A percentile compares a stretch with the other conserved stretches of the same genome.
These are phyloP conservation scores for Boletus rufocinnamomeus DNA, from an alignment of 768 basidiomycete genomes.

Conservation along the genomic window DNA sequence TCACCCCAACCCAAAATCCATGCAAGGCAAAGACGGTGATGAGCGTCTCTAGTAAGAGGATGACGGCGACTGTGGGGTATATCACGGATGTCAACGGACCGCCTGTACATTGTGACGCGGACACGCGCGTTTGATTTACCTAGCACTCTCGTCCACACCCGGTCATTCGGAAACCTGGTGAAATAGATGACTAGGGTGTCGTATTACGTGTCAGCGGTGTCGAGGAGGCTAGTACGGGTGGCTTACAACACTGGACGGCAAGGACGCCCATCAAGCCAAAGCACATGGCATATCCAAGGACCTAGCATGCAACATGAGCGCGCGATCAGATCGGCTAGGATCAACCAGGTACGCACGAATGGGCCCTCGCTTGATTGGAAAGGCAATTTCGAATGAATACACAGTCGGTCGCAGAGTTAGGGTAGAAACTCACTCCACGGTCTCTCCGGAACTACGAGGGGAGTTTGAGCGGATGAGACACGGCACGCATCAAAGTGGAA, in stretches of 20 bases:
- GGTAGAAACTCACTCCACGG: slow-evolving; percentile 1
- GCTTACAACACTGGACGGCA: slow-evolving; percentile 2
- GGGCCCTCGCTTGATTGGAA: slow-evolving; percentile 6
- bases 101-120: background rate
- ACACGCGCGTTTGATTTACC: background rate
- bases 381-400: background rate
- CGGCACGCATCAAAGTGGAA: background rate
- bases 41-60: slow-evolving; percentile 8
- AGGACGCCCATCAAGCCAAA: background rate
- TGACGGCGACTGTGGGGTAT: slow-evolving; percentile 4
- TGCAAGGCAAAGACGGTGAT: slow-evolving; percentile 14
- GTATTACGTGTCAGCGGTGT: background rate
- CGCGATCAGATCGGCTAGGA: background rate
- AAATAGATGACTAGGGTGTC: slow-evolving; percentile 12
- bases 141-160: slow-evolving; percentile 1
- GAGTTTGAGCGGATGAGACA: background rate
- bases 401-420: background rate
- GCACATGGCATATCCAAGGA: background rate
- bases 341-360: slow-evolving; percentile 2
- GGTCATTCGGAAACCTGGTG: slow-evolving; percentile 12
- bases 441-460: background rate
- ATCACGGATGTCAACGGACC: background rate
- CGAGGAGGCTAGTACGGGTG: too few species aligned
- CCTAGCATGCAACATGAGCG: background rate
- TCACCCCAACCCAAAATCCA: slow-evolving; percentile 11